Evolutionary conservation across 768 basidiomycete genomes (phyloP), one percentile per base, ranked within the genome.

Genomic region (Collybia sordida): DNA sequence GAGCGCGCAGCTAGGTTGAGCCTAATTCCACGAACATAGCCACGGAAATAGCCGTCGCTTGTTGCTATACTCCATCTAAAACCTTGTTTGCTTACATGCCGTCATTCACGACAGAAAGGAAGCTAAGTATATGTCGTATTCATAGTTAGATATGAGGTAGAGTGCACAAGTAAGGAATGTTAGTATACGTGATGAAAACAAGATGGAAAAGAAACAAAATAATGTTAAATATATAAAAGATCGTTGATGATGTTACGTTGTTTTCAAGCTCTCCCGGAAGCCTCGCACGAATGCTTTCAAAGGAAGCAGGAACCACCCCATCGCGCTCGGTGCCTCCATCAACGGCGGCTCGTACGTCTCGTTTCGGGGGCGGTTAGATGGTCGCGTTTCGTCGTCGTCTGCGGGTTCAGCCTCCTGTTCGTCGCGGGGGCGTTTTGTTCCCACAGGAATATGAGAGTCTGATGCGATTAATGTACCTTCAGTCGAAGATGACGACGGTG

Each of bases 211-310:
- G 40, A 44, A 28, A 21, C 19, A 31, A 35, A 12, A 45, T 45
- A 45, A 31, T 36, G 36, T 22, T 37, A 37, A n/a, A 22, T 31
- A 47, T 21, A 44, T 37, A 50, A 47, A 45, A 6, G 42, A 38
- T 34, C 14, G 47, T 47, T 48, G 49, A 38, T 46, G 40, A 51
- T 55, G 53, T 51, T 51, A 57, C 37, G 50, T 49, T 40, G 47
- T 47, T 24, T 50, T 51, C 12, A 85, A 64, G 59, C 82, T 81
- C 65, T 86, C 83, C 56, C 78, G 79, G 68, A 88, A 86, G 17
- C 85, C 86, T 54, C 79, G 77, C 47, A 83, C 72, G 61, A 88
- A 86, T 5, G 81, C 79, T 59, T 78, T 75, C 65, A 86, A 72
- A 4, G 86, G 85, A 35, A 79, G 68, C 64, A 80, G 66, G 58